Percentiles rank a stretch among this genome's conserved stretches.
Conservation (phyloP, 495 filamentous ascomycete species). For the Echria macrotheca region DNA sequence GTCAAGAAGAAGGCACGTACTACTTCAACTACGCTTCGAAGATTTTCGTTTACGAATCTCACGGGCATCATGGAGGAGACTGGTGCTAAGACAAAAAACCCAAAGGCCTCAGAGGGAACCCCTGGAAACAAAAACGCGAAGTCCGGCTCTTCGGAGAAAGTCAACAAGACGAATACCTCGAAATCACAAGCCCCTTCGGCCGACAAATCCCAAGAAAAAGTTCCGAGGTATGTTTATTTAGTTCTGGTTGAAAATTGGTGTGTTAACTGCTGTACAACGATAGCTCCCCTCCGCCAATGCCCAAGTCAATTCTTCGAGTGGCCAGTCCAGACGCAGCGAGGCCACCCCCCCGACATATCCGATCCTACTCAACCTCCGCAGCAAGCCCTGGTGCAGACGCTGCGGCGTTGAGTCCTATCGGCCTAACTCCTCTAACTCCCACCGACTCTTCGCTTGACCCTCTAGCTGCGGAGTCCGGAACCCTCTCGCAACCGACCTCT, state of each 20-base stretch:
- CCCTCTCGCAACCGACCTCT: conserved; percentile 10
- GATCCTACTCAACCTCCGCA: conserved; percentile 14
- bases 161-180: conserved; percentile 18
- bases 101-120: conserved; percentile 21
- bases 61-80: conserved; percentile 15
- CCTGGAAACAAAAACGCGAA: conserved; percentile 17
- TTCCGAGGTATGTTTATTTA: conserved; percentile 13
- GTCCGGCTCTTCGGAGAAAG: conserved; percentile 20
- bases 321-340: conserved; percentile 22
- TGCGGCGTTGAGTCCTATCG: conserved; percentile 3
- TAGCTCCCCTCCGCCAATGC: conserved; percentile 15
- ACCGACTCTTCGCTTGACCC: not conserved
- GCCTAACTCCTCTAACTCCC: too few species aligned
- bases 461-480: conserved; percentile 7
- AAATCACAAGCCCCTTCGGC: conserved; percentile 9
- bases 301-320: conserved; percentile 29
- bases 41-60: conserved; percentile 20
- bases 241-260: too few species aligned
- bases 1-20: conserved; percentile 30
- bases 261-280: not conserved
- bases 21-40: conserved; percentile 24
- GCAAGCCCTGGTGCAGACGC: conserved; percentile 8
- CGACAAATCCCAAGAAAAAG: conserved; percentile 8
- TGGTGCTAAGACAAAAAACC: conserved; percentile 25
- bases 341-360: conserved; percentile 15